These are phyloP conservation scores for Fusarium graminum DNA, from an alignment of 2,329 filamentous ascomycete species.

Conservation along the genomic window DNA sequence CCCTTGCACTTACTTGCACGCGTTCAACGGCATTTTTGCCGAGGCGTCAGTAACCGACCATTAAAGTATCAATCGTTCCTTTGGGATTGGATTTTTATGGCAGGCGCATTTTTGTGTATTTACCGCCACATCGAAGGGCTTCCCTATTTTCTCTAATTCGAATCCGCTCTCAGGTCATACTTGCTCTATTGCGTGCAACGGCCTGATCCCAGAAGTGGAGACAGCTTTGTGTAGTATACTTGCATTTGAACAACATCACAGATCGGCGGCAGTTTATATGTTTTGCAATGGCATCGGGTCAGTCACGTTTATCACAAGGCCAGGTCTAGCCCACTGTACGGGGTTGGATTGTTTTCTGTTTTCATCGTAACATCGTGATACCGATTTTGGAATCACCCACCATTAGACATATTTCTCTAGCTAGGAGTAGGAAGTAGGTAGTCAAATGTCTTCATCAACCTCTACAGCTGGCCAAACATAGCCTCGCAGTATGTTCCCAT, in stretches of 20 bases:
- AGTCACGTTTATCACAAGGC: no score
- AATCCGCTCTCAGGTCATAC: background rate
- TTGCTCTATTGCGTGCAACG: background rate
- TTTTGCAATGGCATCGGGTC: no score
- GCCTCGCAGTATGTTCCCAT: constrained; percentile 14
- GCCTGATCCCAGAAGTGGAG: background rate
- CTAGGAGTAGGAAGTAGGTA: background rate
- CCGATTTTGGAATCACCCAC: background rate
- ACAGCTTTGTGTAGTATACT: background rate
- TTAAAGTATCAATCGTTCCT: background rate
- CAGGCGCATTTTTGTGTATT: background rate
- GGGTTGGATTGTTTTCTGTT: background rate
- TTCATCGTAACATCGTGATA: background rate
- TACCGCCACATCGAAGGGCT: background rate
- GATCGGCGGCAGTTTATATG: no score
- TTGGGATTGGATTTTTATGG: background rate
- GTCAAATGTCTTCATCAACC: constrained; percentile 3
- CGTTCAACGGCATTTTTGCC: constrained; percentile 10
- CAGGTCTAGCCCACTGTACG: no score
- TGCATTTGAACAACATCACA: background rate
- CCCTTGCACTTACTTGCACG: constrained; percentile 18
- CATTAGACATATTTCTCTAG: constrained; percentile 14
- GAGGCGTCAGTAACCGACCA: background rate
- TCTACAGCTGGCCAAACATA: constrained; percentile 1
- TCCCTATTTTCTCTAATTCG: background rate